Conservation (phyloP, 2,329 filamentous ascomycete species). For the Verticillium longisporum region DNA sequence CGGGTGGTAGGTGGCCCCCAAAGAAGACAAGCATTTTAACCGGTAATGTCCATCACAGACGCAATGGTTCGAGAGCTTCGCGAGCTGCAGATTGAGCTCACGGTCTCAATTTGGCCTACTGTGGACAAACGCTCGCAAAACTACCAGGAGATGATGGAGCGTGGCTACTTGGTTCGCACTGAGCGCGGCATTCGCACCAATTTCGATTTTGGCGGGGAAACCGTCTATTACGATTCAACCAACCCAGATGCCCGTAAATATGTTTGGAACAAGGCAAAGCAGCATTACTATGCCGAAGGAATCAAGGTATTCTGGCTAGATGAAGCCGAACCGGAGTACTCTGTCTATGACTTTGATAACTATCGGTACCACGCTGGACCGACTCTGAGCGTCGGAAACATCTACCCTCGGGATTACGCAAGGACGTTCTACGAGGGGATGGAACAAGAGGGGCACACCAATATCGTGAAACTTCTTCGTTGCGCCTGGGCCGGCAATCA, state of each 20-base stretch:
- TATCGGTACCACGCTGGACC: slow-evolving; percentile 50
- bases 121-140: slow-evolving; percentile 20
- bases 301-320: slow-evolving; percentile 63
- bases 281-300: slow-evolving; percentile 56
- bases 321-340: slow-evolving; percentile 62
- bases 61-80: slow-evolving; percentile 58
- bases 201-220: slow-evolving; percentile 53
- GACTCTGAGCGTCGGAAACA: slow-evolving; percentile 43
- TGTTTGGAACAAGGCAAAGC: slow-evolving; percentile 51
- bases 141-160: slow-evolving; percentile 16
- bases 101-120: slow-evolving; percentile 66
- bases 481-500: slow-evolving; percentile 50
- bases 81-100: slow-evolving; percentile 52
- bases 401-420: slow-evolving; percentile 52
- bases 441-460: slow-evolving; percentile 40
- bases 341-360: slow-evolving; percentile 59
- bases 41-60: slow-evolving; percentile 25
- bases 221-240: slow-evolving; percentile 57
- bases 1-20: too few species aligned
- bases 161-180: slow-evolving; percentile 50
- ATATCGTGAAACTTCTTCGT: slow-evolving; percentile 49
- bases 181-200: slow-evolving; percentile 52
- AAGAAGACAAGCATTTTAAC: slow-evolving; percentile 4
- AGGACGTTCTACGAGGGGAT: slow-evolving; percentile 54
- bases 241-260: slow-evolving; percentile 51